These are phyloP conservation scores for Solanum bukasovii DNA, from an alignment of 257 asterid genomes.

Conservation along the genomic window DNA sequence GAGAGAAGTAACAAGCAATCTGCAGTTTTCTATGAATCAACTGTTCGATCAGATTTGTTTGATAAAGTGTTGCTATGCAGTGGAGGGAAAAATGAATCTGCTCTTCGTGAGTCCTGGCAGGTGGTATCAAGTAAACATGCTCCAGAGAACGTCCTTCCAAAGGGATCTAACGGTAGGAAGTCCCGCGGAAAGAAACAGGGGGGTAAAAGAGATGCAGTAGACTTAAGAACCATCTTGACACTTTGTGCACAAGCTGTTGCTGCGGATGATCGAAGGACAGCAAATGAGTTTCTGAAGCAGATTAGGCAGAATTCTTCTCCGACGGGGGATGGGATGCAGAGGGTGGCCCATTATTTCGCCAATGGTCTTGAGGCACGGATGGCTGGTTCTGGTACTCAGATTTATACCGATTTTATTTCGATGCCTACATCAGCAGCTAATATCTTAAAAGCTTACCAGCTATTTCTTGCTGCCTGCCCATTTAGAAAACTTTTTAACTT, in stretches of 20 bases:
- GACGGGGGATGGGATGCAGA: slow-evolving; percentile 32
- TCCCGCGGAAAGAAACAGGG: slow-evolving; percentile 41
- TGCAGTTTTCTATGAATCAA: slow-evolving; percentile 47
- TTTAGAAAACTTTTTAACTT: slow-evolving; percentile 27
- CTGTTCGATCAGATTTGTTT: slow-evolving; percentile 44
- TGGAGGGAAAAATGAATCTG: slow-evolving; percentile 55
- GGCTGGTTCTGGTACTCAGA: slow-evolving; percentile 38
- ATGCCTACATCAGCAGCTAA: slow-evolving; percentile 26
- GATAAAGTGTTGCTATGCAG: slow-evolving; percentile 68
- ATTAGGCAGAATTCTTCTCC: slow-evolving; percentile 45
- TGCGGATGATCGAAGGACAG: slow-evolving; percentile 53
- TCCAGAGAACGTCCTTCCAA: slow-evolving; percentile 9
- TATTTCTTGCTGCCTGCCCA: slow-evolving; percentile 35
- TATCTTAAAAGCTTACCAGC: slow-evolving; percentile 32
- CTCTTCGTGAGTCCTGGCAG: slow-evolving; percentile 52
- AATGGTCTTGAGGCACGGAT: slow-evolving; percentile 37
- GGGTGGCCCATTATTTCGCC: slow-evolving; percentile 28
- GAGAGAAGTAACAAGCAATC: slow-evolving; percentile 46
- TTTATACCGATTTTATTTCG: slow-evolving; percentile 18
- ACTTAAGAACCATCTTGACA: slow-evolving; percentile 54
- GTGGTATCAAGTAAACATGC: slow-evolving; percentile 29
- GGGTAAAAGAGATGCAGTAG: slow-evolving; percentile 39
- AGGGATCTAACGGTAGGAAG: slow-evolving; percentile 38
- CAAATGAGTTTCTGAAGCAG: slow-evolving; percentile 54
- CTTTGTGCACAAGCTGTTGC: slow-evolving; percentile 84